These are phyloP conservation scores for Alternaria sp. DNA, from an alignment of 2,329 filamentous ascomycete genomes.

Conservation along the genomic window DNA sequence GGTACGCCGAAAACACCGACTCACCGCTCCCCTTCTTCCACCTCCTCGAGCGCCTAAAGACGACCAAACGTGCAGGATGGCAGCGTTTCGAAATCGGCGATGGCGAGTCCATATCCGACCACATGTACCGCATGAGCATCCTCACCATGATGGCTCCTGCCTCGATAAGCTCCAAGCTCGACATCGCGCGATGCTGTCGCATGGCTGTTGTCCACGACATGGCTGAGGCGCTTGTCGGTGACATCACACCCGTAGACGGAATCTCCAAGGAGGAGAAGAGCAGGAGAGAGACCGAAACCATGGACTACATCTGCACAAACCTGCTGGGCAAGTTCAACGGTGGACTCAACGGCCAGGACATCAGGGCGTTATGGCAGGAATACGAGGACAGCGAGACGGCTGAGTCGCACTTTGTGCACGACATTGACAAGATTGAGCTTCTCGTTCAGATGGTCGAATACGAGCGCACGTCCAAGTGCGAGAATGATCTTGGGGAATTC, in stretches of 20 bases:
- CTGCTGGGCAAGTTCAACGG: constrained; percentile 78
- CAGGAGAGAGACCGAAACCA: constrained; percentile 83
- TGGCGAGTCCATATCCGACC: constrained; percentile 92
- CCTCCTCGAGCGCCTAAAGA: constrained; percentile 91
- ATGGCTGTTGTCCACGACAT: constrained; percentile 98
- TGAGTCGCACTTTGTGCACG: constrained; percentile 90
- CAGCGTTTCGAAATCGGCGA: constrained; percentile 77
- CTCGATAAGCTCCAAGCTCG: constrained; percentile 71
- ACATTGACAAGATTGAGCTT: constrained; percentile 96
- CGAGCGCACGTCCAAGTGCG: constrained; percentile 72
- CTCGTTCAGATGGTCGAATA: constrained; percentile 97
- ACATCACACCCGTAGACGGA: constrained; percentile 92
- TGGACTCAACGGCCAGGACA: constrained; percentile 71
- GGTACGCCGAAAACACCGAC: constrained; percentile 64
- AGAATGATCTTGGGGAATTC: constrained; percentile 85
- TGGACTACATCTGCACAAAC: constrained; percentile 83
- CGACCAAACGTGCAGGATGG: constrained; percentile 96
- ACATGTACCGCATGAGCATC: constrained; percentile 99
- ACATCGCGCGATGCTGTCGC: constrained; percentile 84
- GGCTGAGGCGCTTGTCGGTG: constrained; percentile 92
- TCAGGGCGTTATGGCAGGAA: constrained; percentile 87
- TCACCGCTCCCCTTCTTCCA: constrained; percentile 94
- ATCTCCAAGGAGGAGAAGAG: constrained; percentile 88
- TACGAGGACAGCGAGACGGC: constrained; percentile 88
- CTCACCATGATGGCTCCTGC: constrained; percentile 91